Base-by-base conservation (phyloP, 2,329 filamentous ascomycete species). In the Thermomyces lanuginosus region DNA sequence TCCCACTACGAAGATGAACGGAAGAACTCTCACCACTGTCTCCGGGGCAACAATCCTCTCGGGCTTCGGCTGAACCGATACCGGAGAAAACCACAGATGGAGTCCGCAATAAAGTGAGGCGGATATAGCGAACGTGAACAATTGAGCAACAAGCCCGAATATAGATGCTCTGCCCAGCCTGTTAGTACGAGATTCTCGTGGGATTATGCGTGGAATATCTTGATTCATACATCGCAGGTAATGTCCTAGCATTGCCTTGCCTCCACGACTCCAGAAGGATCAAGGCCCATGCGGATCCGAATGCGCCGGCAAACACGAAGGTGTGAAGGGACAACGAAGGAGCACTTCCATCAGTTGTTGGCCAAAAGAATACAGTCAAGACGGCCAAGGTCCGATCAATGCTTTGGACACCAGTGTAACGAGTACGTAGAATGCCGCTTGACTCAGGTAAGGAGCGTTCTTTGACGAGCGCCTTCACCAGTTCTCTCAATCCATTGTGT, bases 211-310 rank as follows among this genome's bases (percentile, higher is more conserved):
- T 10, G 22, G 24, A 11, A 9, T 6, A 44, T n/a, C n/a, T n/a
- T n/a, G n/a, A n/a, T n/a, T n/a, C 55, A 29, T 51, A 62, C 58
- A 52, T 56, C 18, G 53, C 53, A 21, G 54, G 43, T 10, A 54
- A 27, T 4, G 44, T 56, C 26, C 54, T 45, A 8, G 46, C 39
- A 39, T 63, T 63, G 0, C 59, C 60, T 10, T 38, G 39, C 21
- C 61, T 46, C 43, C 59, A 50, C 7, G 55, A 46, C 35, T 65
- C 61, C 29, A 64, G 42, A 2, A 50, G 42, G 13, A 64, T 40
- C 21, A 61, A 34, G 4, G 49, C 40, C 53, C 54, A 61, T n/a
- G 52, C 43, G 3, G 52, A 48, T 3, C 51, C 50, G 25, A 58
- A 51, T 3, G 55, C 51, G 4, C 53, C 53, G 4, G 51, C 50